These are phyloP conservation scores for Cicer arietinum DNA, from an alignment of 306 rosid species.

Conservation along the genomic window DNA sequence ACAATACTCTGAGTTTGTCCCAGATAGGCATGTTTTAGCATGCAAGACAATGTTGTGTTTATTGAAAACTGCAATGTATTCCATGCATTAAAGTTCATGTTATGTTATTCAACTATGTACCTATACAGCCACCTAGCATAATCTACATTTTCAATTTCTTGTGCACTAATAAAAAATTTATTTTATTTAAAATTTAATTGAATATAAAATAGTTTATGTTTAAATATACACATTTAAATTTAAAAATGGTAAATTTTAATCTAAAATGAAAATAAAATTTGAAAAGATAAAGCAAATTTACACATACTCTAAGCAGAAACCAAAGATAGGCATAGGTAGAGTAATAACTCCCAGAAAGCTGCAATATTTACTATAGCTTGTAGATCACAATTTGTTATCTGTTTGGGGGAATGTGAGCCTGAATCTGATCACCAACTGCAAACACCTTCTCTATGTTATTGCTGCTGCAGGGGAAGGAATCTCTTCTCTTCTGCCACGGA, in stretches of 20 bases:
- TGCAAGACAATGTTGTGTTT: not conserved
- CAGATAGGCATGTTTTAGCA: not conserved
- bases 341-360: not conserved
- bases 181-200: too few relatives aligned
- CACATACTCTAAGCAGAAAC: not conserved
- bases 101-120: too few relatives aligned
- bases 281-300: not conserved
- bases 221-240: too few relatives aligned
- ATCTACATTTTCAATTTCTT: too few relatives aligned
- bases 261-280: too few relatives aligned
- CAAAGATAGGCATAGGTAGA: not conserved
- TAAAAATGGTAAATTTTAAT: too few relatives aligned
- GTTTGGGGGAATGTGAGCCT: conserved; percentile 41
- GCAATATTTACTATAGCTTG: conserved; percentile 43
- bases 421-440: conserved; percentile 21
- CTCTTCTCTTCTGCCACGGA: conserved; percentile 39
- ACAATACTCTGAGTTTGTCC: not conserved
- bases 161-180: too few relatives aligned
- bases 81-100: not conserved
- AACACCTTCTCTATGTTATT: conserved; percentile 15
- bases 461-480: conserved; percentile 17
- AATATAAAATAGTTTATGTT: too few relatives aligned
- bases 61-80: not conserved
- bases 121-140: too few relatives aligned
- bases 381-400: conserved; percentile 45